phyloP scores from a whole-genome alignment of 2,329 filamentous ascomycete genomes.

The Zarea fungicola region DNA sequence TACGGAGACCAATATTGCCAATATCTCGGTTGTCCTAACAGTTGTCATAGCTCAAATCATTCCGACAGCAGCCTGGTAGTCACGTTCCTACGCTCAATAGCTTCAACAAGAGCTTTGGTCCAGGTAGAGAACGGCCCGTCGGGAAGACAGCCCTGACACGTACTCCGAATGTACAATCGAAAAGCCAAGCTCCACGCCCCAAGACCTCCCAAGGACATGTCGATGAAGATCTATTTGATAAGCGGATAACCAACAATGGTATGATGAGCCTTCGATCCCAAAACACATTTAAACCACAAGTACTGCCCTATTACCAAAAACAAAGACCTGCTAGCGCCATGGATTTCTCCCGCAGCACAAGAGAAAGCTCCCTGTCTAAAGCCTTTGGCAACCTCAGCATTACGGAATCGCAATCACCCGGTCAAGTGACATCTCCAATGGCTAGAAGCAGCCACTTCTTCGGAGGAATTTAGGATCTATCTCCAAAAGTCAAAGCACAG shows the following conservation, averaged over 20 bases:
- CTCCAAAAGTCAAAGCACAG: constrained; percentile 24
- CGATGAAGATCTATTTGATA: constrained; percentile 34
- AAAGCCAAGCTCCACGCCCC: constrained; percentile 33
- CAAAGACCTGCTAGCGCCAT: constrained; percentile 24
- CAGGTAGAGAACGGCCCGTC: constrained; percentile 40
- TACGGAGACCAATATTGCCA: neutral
- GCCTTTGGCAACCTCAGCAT: constrained; percentile 37
- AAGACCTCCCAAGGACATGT: constrained; percentile 37
- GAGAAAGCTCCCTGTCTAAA: constrained; percentile 40
- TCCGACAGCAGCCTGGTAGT: constrained; percentile 32
- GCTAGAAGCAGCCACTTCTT: neutral
- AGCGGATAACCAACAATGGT: constrained; percentile 29
- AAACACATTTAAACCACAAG: constrained; percentile 11
- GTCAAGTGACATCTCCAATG: constrained; percentile 40
- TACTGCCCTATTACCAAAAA: constrained; percentile 21
- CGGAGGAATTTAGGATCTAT: neutral
- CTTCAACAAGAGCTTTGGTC: constrained; percentile 54
- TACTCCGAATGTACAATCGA: constrained; percentile 41
- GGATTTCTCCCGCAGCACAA: constrained; percentile 23
- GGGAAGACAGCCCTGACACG: constrained; percentile 44
- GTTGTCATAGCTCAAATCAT: constrained; percentile 14
- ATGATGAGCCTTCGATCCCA: constrained; percentile 22
- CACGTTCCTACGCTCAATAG: constrained; percentile 32
- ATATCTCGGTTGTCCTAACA: too few relatives aligned
- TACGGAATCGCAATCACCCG: constrained; percentile 23